Conservation (phyloP, 768 basidiomycete genomes). For the Dentipellis sp. region DNA sequence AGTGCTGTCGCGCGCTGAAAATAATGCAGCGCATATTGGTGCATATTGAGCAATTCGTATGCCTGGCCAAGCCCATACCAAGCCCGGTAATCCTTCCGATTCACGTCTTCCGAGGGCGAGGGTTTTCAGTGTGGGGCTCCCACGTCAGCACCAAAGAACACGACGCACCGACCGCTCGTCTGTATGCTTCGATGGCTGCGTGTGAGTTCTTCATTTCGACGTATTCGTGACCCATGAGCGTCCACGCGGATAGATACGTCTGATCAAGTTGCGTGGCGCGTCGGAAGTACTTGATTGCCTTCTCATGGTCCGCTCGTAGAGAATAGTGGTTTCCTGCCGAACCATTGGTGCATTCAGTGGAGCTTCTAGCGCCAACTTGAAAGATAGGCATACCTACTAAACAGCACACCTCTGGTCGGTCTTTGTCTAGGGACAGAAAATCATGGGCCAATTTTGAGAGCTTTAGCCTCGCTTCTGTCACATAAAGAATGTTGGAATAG, state of each 20-base stretch:
- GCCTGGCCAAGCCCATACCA: conserved; percentile 99
- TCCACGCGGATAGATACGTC: conserved; percentile 96
- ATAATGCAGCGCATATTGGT: conserved; percentile 91
- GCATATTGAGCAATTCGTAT: conserved; percentile 95
- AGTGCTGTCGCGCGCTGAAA: conserved; percentile 94
- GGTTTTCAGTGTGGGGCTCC: not conserved
- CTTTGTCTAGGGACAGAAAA: conserved; percentile 81
- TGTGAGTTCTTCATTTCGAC: conserved; percentile 99
- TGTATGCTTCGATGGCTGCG: conserved; percentile 96
- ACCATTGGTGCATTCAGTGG: not conserved
- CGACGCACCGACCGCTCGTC: conserved; percentile 84
- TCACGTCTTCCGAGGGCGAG: conserved; percentile 57
- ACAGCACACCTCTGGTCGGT: conserved; percentile 94
- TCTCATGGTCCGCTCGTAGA: conserved; percentile 86
- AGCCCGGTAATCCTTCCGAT: conserved; percentile 92
- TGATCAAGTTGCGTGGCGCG: conserved; percentile 92
- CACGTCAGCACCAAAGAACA: not conserved
- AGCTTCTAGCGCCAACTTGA: not conserved
- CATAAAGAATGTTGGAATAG: conserved; percentile 94
- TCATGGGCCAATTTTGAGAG: conserved; percentile 88
- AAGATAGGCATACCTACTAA: conserved; percentile 63
- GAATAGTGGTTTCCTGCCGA: conserved; percentile 92
- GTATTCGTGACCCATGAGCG: conserved; percentile 97
- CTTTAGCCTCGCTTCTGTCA: conserved; percentile 82
- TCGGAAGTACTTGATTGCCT: conserved; percentile 91